Conservation (phyloP, 495 filamentous ascomycete genomes). For the Delitschia confertaspora region DNA sequence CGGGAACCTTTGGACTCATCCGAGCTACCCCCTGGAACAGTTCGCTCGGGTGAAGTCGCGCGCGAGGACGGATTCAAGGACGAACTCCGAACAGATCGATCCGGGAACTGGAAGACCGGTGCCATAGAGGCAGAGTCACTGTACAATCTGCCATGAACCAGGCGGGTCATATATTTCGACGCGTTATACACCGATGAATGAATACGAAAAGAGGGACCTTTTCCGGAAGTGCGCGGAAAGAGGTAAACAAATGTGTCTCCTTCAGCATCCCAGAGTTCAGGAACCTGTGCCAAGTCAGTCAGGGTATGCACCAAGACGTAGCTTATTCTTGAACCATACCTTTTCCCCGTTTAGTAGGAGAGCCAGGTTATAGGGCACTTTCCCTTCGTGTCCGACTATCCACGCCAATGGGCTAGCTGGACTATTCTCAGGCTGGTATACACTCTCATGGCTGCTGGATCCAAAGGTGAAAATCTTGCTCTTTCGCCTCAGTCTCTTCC, state of each 20-base stretch:
- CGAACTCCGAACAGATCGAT: constrained; percentile 9
- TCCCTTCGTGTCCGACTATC: constrained; percentile 22
- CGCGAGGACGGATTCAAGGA: constrained; percentile 12
- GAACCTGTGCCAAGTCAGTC: constrained; percentile 43
- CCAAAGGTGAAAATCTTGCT: constrained; percentile 17
- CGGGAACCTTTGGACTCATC: constrained; percentile 28
- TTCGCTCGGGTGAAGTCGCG: constrained; percentile 14
- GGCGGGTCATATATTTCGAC: constrained; percentile 57
- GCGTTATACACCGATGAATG: constrained; percentile 62
- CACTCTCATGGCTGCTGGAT: constrained; percentile 18
- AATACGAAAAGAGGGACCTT: constrained; percentile 69
- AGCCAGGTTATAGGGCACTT: constrained; percentile 23
- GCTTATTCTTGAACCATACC: constrained; percentile 7
- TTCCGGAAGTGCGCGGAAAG: constrained; percentile 56
- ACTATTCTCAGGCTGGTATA: constrained; percentile 1
- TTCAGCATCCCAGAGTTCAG: constrained; percentile 80
- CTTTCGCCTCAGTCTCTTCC: constrained; percentile 17
- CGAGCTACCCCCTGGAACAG: constrained; percentile 19
- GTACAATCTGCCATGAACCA: constrained; percentile 53
- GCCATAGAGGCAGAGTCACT: constrained; percentile 7
- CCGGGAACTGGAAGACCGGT: constrained; percentile 4
- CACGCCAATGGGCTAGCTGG: constrained; percentile 17
- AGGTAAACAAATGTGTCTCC: constrained; percentile 82
- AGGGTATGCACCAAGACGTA: not conserved
- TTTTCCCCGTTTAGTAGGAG: constrained; percentile 24